phyloP scores from a whole-genome alignment of 768 basidiomycete genomes.

The Hygrophorus pudorinus region DNA sequence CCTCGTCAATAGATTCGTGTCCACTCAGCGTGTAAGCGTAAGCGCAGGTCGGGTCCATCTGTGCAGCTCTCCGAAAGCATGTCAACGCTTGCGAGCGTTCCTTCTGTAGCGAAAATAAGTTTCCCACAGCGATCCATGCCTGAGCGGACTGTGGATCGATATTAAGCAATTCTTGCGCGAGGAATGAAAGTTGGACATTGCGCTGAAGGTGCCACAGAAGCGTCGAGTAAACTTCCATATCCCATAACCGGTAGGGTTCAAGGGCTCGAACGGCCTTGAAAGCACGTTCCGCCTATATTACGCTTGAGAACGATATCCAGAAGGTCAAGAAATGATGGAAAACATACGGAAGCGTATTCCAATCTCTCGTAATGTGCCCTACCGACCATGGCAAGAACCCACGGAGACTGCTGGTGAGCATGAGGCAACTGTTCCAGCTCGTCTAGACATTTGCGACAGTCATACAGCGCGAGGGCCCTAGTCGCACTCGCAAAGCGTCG shows the following conservation, averaged over 20 bases:
- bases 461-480: constrained; percentile 65
- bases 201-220: constrained; percentile 90
- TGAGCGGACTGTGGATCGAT: constrained; percentile 76
- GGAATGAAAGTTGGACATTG: constrained; percentile 76
- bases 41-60: constrained; percentile 83
- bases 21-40: constrained; percentile 96
- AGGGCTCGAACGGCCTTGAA: constrained; percentile 73
- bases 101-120: constrained; percentile 90
- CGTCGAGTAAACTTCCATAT: constrained; percentile 96
- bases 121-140: constrained; percentile 95
- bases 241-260: constrained; percentile 83
- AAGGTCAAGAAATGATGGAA: background rate
- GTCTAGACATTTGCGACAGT: constrained; percentile 62
- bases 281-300: constrained; percentile 72
- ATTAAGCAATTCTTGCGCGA: constrained; percentile 86
- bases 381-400: constrained; percentile 75
- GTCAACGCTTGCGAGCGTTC: constrained; percentile 88
- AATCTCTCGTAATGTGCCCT: constrained; percentile 84
- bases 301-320: constrained; percentile 7
- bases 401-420: constrained; percentile 63
- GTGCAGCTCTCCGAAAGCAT: constrained; percentile 87
- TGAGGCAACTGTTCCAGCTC: constrained; percentile 70
- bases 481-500: constrained; percentile 75
- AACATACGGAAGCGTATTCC: constrained; percentile 79
- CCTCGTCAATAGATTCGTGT: constrained; percentile 94